Evolutionary conservation across 106 monocot species (phyloP), one percentile per base, ranked within the genome.

Genomic region (Acanthochlamys bracteata): DNA sequence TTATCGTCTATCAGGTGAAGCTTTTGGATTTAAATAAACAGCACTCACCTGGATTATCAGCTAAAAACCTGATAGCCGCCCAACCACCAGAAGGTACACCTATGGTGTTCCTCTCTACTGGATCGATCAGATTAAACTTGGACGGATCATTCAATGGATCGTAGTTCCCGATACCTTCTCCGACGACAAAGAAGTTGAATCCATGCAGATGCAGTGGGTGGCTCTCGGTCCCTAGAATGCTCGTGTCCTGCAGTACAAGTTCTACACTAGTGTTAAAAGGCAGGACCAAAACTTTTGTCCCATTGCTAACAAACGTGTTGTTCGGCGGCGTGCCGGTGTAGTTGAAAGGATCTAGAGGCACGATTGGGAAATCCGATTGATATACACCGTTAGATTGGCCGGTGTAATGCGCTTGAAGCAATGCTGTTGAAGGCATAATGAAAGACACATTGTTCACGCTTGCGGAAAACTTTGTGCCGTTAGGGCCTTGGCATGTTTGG

Each of bases 41-140:
- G 16, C 23, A 25, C 43, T 58, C 25, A 69, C 69, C 60, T 19
- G 70, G 70, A 47, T 70, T 70, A 33, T 70, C 70, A 14, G 70
- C 60, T 4, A 70, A 46, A 60, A 70, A 70, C 8, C 70, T 23
- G 46, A 70, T 70, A 59, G 70, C 70, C 7, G 60, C 70, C 70
- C 70, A 70, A 19, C 70, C 70, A 0, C 70, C 70, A 15, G 60
- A 4, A 2, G 70, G 70, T 19, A 70, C 60, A 0, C 70, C 60
- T 10, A 70, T 49, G 13, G 70, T 70, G 70, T 70, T 70, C 70
- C 70, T 60, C 70, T 69, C 69, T 10, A 69, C 60, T 13, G 69
- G 69, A 24, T 70, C 70, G 11, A 51, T 60, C 0, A 61, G 60
- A 27, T 70, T 70, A n/a, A 60, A 70, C 60, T 61, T 70, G 7